Evolutionary conservation across 78 protist species (phyloP).

Genomic region (Dictyostelium capitatum): DNA sequence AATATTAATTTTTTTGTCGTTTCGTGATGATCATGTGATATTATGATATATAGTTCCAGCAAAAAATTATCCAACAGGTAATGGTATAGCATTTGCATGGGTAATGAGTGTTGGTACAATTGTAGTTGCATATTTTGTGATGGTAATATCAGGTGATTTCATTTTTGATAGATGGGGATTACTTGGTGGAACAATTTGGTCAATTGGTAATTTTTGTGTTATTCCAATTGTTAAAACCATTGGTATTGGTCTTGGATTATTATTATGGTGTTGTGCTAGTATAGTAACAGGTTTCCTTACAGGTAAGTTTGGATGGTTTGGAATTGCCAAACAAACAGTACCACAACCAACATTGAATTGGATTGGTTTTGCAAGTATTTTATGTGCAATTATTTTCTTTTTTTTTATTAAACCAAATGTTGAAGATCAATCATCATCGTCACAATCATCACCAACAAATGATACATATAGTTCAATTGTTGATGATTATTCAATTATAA

Average conservation of each 20-base stretch:
- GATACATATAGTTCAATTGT: slow-evolving; percentile 37
- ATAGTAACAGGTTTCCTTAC: slow-evolving; percentile 85
- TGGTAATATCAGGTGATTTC: slow-evolving; percentile 31
- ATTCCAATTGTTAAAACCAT: slow-evolving; percentile 87
- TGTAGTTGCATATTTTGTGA: slow-evolving; percentile 39
- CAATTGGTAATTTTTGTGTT: slow-evolving; percentile 83
- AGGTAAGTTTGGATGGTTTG: slow-evolving; percentile 89
- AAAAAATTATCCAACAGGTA: slow-evolving; percentile 78
- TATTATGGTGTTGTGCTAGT: slow-evolving; percentile 89
- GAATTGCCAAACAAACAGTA: slow-evolving; percentile 44
- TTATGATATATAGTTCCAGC: slow-evolving; percentile 39
- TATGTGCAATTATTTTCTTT: slow-evolving; percentile 52
- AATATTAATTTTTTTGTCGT: too few relatives aligned
- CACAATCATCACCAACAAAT: background rate
- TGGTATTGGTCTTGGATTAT: slow-evolving; percentile 91
- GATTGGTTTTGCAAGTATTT: slow-evolving; percentile 72
- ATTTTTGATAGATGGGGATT: slow-evolving; percentile 65
- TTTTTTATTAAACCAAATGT: slow-evolving; percentile 79
- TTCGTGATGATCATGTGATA: too few relatives aligned
- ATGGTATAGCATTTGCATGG: slow-evolving; percentile 81
- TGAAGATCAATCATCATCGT: background rate
- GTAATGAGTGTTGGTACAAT: slow-evolving; percentile 68
- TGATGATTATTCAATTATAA: slow-evolving; percentile 10
- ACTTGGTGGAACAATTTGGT: slow-evolving; percentile 62
- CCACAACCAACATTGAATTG: slow-evolving; percentile 58